Evolutionary conservation across 768 basidiomycete species (phyloP).

Genomic region (Kondoa malvinella): DNA sequence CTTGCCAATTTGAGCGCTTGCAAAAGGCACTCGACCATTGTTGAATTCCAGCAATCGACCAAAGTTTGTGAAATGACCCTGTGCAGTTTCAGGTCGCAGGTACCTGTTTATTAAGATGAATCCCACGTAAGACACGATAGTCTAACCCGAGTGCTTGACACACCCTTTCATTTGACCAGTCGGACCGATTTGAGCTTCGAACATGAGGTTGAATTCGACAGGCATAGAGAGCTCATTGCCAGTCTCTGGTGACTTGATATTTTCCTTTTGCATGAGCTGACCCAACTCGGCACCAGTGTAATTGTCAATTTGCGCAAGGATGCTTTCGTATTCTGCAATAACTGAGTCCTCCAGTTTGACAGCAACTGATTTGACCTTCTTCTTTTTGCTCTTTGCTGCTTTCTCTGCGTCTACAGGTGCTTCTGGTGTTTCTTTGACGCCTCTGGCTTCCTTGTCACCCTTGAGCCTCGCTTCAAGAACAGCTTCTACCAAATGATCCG

Average conservation of each 20-base stretch:
- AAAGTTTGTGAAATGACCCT: conserved; percentile 98
- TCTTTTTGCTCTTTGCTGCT: conserved; percentile 56
- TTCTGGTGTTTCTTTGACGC: conserved; percentile 29
- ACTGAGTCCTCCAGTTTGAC: conserved; percentile 57
- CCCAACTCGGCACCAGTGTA: conserved; percentile 78
- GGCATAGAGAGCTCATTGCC: conserved; percentile 84
- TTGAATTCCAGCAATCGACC: conserved; percentile 92
- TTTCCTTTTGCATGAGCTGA: conserved; percentile 59
- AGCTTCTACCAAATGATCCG: conserved; percentile 85
- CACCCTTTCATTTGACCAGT: conserved; percentile 93
- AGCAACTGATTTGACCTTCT: conserved; percentile 46
- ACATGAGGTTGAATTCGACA: conserved; percentile 96
- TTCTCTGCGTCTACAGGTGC: conserved; percentile 32
- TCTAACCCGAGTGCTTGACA: conserved; percentile 22
- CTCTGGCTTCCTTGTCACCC: conserved; percentile 78
- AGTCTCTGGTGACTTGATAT: conserved; percentile 76
- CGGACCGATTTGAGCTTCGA: conserved; percentile 88
- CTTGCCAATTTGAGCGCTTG: conserved; percentile 88
- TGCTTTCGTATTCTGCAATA: conserved; percentile 58
- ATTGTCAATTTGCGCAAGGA: conserved; percentile 86
- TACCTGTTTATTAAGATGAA: conserved; percentile 39
- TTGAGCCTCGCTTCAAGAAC: conserved; percentile 79
- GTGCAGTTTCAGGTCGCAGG: conserved; percentile 93
- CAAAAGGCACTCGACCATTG: conserved; percentile 88
- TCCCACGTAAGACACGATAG: neutral